Evolutionary conservation across 1,284 basidiomycete genomes (phyloP), one percentile per base, ranked within the genome.

Genomic region (Sporisorium graminicola): DNA sequence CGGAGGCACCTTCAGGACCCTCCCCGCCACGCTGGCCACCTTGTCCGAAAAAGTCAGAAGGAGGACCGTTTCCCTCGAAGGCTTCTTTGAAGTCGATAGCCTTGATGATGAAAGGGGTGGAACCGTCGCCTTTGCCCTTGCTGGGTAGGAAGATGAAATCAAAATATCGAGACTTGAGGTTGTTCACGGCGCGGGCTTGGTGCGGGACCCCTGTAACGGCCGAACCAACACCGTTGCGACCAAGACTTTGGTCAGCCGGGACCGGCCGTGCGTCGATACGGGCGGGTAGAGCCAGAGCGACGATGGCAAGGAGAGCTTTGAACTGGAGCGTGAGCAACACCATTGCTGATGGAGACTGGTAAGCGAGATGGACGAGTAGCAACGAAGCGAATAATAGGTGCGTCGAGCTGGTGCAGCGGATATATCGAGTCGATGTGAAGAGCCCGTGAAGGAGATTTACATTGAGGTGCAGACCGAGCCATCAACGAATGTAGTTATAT

Each of bases 241-340:
- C 16, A n/a, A 52, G 33, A 18, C 37, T 14, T 31, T 57, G 27
- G n/a, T 42, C 10, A 33, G 51, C 42, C 24, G 52, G 24, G 53
- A 69, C 33, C 8, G 67, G 67, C 20, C 20, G 67, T 4, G 67
- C 67, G 18, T 70, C 43, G 54, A 51, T 35, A 58, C 58, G 52
- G 22, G 43, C 47, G 16, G 67, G 61, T 31, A 70, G 46, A 22
- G 60, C 67, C 53, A 70, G 51, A 7, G 35, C 53, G 22, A 65
- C 50, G 18, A 65, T 35, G 2, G 58, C 58, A 16, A 59, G 33
- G 8, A 65, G 58, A 29, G 54, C 57, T 27, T 49, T 64, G 61
- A 70, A 65, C 0, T 61, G 13, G 22, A 43, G n/a, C 10, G 57
- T 47, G 35, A 70, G 54, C 2, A 43, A 53, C 18, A 64, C 58